Base-by-base conservation (phyloP, 106 monocot species). In the Chionographis japonica region DNA sequence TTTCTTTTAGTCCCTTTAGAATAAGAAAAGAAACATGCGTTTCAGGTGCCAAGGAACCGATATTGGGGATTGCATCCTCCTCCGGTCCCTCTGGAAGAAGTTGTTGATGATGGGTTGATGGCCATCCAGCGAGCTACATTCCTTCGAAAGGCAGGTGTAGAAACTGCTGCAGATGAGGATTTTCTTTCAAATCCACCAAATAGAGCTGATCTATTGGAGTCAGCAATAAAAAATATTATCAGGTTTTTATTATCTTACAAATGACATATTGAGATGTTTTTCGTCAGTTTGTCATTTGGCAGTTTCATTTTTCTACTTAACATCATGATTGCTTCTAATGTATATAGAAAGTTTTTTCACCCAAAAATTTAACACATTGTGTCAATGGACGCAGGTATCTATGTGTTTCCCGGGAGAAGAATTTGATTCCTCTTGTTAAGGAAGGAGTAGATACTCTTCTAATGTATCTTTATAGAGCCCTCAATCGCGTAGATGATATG, bases 61-160 rank as follows among this genome's bases (percentile, higher is more conserved):
- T 98, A 98, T 56, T 98, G 93, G 98, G 93, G 87, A 66, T 84
- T 98, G 67, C 98, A 98, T 75, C 85, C 98, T 78, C 98, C 98
- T 63, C 98, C 93, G 18, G 83, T 81, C 37, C 90, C 92, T 54
- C 93, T 98, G 54, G 98, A 98, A 70, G 74, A 90, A 81, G 87
- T 98, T 62, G 81, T 98, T 63, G 85, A 93, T 75, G 87, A 90
- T 77, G 87, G 92, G 17, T 55, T 98, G 52, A 74, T 75, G 55
- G 74, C 90, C 16, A 81, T 98, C 46, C 93, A 98, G 12, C 80
- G 87, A 14, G 80, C 80, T 68, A 38, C 85, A 39, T 90, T 88
- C 81, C 80, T 90, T 6, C 93, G 72, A 79, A 98, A 87, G 79
- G 93, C 98, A 58, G 98, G 98, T 66, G 82, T 98, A 59, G 93